Conservation (phyloP, 768 basidiomycete species). For the Lentinula edodes region DNA sequence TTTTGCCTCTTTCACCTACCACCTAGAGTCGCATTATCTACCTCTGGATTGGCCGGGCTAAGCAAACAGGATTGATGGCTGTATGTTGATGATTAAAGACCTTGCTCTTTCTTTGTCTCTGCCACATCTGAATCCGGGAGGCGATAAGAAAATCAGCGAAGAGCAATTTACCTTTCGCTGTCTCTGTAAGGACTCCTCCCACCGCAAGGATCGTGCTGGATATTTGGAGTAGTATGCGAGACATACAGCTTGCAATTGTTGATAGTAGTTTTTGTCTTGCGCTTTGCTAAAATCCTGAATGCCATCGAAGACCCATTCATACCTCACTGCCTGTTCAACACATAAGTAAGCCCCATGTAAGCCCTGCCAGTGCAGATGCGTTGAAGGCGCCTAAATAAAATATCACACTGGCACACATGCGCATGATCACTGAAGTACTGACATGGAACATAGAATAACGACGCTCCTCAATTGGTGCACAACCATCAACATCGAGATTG, state of each 20-base stretch:
- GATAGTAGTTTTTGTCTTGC: too few relatives aligned
- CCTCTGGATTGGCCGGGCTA: not conserved
- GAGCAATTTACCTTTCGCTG: not conserved
- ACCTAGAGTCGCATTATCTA: not conserved
- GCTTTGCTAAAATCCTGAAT: too few relatives aligned
- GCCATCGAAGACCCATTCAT: too few relatives aligned
- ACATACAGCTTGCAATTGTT: not conserved
- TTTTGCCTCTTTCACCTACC: not conserved
- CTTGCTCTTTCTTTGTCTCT: not conserved
- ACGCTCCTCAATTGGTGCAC: constrained; percentile 45
- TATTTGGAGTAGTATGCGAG: not conserved
- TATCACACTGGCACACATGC: too few relatives aligned
- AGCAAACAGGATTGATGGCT: not conserved
- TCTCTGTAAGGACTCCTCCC: constrained; percentile 2
- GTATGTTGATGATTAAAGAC: not conserved
- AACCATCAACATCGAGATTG: constrained; percentile 39
- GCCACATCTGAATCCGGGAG: not conserved
- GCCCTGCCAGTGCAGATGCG: too few relatives aligned
- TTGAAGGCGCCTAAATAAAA: too few relatives aligned
- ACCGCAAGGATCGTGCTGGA: constrained; percentile 3
- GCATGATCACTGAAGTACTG: too few relatives aligned
- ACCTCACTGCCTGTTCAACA: too few relatives aligned
- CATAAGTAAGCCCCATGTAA: too few relatives aligned
- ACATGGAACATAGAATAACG: constrained; percentile 9
- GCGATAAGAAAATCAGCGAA: not conserved